Base-by-base conservation (phyloP, 768 basidiomycete genomes). In the Termitomyces eurrhizus region DNA sequence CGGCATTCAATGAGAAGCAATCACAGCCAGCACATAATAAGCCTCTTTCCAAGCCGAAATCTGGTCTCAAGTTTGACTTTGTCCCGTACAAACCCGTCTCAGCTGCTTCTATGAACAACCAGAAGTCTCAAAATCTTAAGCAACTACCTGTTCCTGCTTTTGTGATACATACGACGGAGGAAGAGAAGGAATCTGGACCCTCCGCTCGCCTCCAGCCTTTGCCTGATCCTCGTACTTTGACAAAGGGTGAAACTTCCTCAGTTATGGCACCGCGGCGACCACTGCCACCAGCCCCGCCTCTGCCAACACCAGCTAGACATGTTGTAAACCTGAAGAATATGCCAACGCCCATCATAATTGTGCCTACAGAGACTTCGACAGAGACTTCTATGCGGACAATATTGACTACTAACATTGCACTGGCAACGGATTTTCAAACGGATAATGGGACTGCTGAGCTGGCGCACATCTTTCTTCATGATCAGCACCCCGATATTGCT, bases 401-500 rank as follows among this genome's bases (percentile, higher is more conserved):
- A 35, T 78, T 77, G 0, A 81, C 77, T 16, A 85, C 83, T 6
- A 69, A 72, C n/a, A 70, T 87, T 16, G 84, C 85, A 1, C 75
- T 73, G 14, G 78, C 82, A 24, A 84, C 77, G 13, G 80, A 86
- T 67, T 72, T 82, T 1, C 79, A 76, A 39, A 81, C 82, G 16
- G 83, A 85, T 45, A 75, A 71, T 26, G 74, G 82, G 8, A 68
- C 76, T 3, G 78, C 79, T 24, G 83, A 86, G 64, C 66, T 87
- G 3, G 74, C 84, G 11, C 80, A 82, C 4, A 74, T 87, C 16
- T 76, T 85, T 49, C 69, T 87, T 16, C 80, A 78, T 53, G 80
- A 84, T 62, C 74, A 81, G 68, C 60, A 74, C 52, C 56, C 79
- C 64, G 69, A 76, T 67, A 66, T 72, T 2, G 74, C 75, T 8